A percentile compares a stretch with the other conserved stretches of the same genome.
phyloP scores from a whole-genome alignment of 345 rosid species.

The Adansonia digitata region DNA sequence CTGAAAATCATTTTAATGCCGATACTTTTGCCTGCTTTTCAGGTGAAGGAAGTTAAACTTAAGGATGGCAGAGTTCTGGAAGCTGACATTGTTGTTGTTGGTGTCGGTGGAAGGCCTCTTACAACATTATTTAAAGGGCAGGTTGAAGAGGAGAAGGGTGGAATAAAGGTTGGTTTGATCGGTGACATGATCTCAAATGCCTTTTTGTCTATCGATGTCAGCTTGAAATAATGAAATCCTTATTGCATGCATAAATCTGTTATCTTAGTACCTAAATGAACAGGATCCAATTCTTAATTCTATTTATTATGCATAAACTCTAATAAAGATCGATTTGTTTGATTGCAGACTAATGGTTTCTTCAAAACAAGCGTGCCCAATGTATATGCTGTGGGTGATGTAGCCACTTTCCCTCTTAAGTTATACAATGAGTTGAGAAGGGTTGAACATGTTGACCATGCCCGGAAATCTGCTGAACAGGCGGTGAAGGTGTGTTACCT shows the following conservation, averaged over 20 bases:
- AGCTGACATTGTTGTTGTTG: slow-evolving; percentile 96
- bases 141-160: slow-evolving; percentile 88
- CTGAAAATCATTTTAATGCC: not conserved
- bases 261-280: not conserved
- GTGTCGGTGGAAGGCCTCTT: slow-evolving; percentile 94
- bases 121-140: slow-evolving; percentile 78
- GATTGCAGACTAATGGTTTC: slow-evolving; percentile 73
- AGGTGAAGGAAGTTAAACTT: slow-evolving; percentile 91
- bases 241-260: not conserved
- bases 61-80: slow-evolving; percentile 88
- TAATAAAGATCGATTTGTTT: not conserved
- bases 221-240: not conserved
- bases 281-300: not conserved
- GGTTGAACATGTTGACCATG: slow-evolving; percentile 97
- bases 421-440: slow-evolving; percentile 78
- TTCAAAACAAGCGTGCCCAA: slow-evolving; percentile 77
- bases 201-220: not conserved
- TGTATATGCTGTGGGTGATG: slow-evolving; percentile 95
- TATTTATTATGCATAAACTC: not conserved
- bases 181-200: not conserved
- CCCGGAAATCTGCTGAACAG: slow-evolving; percentile 98
- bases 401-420: slow-evolving; percentile 82
- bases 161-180: slow-evolving; percentile 64
- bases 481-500: slow-evolving; percentile 72
- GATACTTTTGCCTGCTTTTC: slow-evolving; percentile 8